Percentiles rank a stretch among this genome's conserved stretches.
Evolutionary conservation across 257 asterid species (phyloP).

Genomic region (Solanum pimpinellifolium): DNA sequence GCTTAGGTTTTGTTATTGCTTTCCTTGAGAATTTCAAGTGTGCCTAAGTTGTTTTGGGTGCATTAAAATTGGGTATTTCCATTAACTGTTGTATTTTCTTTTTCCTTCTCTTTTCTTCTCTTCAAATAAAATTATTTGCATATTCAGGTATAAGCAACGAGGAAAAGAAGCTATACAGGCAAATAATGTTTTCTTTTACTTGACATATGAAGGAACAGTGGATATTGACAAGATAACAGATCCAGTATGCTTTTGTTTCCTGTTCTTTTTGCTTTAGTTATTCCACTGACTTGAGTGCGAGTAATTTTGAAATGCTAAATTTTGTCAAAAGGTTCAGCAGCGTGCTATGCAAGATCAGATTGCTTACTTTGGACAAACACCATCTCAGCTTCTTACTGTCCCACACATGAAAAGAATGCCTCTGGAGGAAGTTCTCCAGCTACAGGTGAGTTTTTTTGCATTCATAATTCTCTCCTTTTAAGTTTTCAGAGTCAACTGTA

Average conservation of each 20-base stretch:
- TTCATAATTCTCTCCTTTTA: background rate
- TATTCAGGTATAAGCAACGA: slow-evolving; percentile 86
- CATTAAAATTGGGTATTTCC: background rate
- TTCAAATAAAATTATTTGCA: slow-evolving; percentile 5
- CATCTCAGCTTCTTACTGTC: slow-evolving; percentile 79
- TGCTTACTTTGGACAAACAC: slow-evolving; percentile 98
- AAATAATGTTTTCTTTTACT: slow-evolving; percentile 87
- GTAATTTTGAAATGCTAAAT: slow-evolving; percentile 1
- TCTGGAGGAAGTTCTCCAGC: slow-evolving; percentile 80
- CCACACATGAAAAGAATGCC: slow-evolving; percentile 92
- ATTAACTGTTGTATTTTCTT: background rate
- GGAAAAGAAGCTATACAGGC: slow-evolving; percentile 96
- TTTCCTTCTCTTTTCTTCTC: background rate
- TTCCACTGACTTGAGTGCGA: background rate
- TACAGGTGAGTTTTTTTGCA: slow-evolving; percentile 48
- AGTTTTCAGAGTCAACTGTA: background rate
- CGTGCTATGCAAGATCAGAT: slow-evolving; percentile 97
- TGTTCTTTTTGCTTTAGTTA: slow-evolving; percentile 1
- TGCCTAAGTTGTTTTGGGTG: background rate
- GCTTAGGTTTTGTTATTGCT: background rate
- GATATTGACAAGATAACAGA: slow-evolving; percentile 91
- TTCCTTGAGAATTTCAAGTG: background rate
- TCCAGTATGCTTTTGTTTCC: slow-evolving; percentile 54
- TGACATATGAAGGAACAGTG: slow-evolving; percentile 94
- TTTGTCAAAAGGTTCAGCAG: slow-evolving; percentile 62